phyloP scores from a whole-genome alignment of 768 basidiomycete species.

The Jaapia argillacea region DNA sequence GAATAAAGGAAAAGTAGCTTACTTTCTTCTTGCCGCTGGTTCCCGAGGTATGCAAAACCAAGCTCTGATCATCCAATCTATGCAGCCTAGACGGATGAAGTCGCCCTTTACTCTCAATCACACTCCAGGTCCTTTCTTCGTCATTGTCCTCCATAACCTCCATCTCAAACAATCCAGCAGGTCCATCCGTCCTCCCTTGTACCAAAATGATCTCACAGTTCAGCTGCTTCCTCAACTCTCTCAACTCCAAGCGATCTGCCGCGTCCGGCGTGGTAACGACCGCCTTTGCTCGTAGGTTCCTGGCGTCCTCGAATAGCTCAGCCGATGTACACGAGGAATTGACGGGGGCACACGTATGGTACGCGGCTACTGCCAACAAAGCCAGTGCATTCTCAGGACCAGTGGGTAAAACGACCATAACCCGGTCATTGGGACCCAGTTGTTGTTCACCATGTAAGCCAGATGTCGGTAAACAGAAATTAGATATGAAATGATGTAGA shows the following conservation, averaged over 20 bases:
- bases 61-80: constrained; percentile 32
- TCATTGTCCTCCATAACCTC: constrained; percentile 14
- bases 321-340: constrained; percentile 34
- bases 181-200: constrained; percentile 21
- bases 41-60: constrained; percentile 51
- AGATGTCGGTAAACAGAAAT: constrained; percentile 29
- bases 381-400: constrained; percentile 38
- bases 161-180: constrained; percentile 31
- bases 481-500: constrained; percentile 26
- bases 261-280: constrained; percentile 32
- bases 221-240: constrained; percentile 21
- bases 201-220: constrained; percentile 30
- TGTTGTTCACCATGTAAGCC: constrained; percentile 10
- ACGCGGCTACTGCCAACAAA: constrained; percentile 29
- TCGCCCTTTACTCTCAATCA: constrained; percentile 1
- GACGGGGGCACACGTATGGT: constrained; percentile 37
- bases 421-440: constrained; percentile 32
- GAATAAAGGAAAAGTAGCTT: not conserved
- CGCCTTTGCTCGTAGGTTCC: constrained; percentile 27
- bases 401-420: constrained; percentile 34
- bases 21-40: constrained; percentile 46
- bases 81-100: constrained; percentile 23
- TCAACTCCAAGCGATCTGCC: constrained; percentile 27
- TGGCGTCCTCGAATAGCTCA: constrained; percentile 33
- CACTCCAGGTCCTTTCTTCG: not conserved